phyloP scores from a whole-genome alignment of 1,284 basidiomycete species.

The Exobasidium cylindrosporum region DNA sequence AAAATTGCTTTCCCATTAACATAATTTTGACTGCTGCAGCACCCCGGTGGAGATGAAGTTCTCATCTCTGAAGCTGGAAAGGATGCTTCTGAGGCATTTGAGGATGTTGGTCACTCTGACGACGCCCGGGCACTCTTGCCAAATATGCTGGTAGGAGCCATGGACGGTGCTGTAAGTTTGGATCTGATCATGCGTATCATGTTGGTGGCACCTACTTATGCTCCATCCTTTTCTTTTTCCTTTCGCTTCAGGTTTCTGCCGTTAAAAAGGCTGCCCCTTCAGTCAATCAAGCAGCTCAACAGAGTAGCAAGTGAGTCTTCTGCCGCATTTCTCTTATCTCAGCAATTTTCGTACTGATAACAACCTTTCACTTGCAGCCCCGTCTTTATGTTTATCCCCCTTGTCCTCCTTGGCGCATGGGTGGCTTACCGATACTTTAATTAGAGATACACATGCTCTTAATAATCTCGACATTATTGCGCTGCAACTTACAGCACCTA shows the following conservation, averaged over 20 bases:
- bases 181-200: neutral
- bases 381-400: constrained; percentile 47
- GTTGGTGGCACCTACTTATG: neutral
- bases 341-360: too few species aligned
- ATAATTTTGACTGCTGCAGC: constrained; percentile 37
- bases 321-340: neutral
- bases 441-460: constrained; percentile 18
- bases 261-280: neutral
- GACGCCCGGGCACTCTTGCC: constrained; percentile 87
- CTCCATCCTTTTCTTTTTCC: neutral
- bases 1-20: neutral
- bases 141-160: constrained; percentile 61
- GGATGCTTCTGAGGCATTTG: constrained; percentile 98
- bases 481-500: too few species aligned
- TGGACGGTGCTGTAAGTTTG: constrained; percentile 46
- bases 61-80: constrained; percentile 69
- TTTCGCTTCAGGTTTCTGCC: neutral
- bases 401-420: constrained; percentile 35
- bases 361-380: constrained; percentile 30
- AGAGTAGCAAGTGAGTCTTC: constrained; percentile 43
- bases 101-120: constrained; percentile 98
- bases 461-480: too few species aligned
- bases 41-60: constrained; percentile 50
- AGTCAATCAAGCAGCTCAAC: neutral
- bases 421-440: constrained; percentile 41